A percentile compares a stretch with the other conserved stretches of the same genome.
phyloP scores from a whole-genome alignment of 1,284 basidiomycete species.

The Austroboletus niveus region DNA sequence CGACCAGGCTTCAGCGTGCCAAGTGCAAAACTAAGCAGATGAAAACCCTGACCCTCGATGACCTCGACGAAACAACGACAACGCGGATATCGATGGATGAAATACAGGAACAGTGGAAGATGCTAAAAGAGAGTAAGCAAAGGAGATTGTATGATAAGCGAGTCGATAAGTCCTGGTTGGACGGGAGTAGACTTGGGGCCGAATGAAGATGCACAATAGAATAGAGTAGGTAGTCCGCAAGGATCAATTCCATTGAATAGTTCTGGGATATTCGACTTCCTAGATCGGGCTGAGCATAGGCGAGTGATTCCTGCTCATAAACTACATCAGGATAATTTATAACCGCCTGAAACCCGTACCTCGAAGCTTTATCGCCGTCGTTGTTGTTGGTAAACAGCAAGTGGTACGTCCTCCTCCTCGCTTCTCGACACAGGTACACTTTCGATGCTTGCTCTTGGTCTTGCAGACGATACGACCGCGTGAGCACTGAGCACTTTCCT shows the following conservation, averaged over 20 bases:
- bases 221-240: conserved; percentile 24
- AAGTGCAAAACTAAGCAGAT: conserved; percentile 6
- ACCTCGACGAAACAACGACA: conserved; percentile 4
- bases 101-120: conserved; percentile 24
- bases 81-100: conserved; percentile 8
- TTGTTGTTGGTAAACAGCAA: conserved; percentile 75
- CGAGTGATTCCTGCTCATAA: conserved; percentile 6
- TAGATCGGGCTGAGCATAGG: conserved; percentile 23
- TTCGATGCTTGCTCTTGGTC: conserved; percentile 41
- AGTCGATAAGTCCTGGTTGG: conserved; percentile 24
- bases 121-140: conserved; percentile 27
- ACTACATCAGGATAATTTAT: conserved; percentile 8
- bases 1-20: neutral
- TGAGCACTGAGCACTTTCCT: conserved; percentile 68
- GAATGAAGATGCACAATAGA: conserved; percentile 25
- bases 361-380: conserved; percentile 46
- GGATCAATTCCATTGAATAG: conserved; percentile 20
- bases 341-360: conserved; percentile 10
- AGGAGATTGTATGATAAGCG: conserved; percentile 28
- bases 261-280: conserved; percentile 18
- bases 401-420: conserved; percentile 74
- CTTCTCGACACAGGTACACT: conserved; percentile 30
- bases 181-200: conserved; percentile 22
- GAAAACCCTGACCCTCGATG: conserved; percentile 4
- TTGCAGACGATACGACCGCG: conserved; percentile 45